Evolutionary conservation across 2,329 filamentous ascomycete species (phyloP), one percentile per base, ranked within the genome.

Genomic region (Arthrobotrys entomopaga): DNA sequence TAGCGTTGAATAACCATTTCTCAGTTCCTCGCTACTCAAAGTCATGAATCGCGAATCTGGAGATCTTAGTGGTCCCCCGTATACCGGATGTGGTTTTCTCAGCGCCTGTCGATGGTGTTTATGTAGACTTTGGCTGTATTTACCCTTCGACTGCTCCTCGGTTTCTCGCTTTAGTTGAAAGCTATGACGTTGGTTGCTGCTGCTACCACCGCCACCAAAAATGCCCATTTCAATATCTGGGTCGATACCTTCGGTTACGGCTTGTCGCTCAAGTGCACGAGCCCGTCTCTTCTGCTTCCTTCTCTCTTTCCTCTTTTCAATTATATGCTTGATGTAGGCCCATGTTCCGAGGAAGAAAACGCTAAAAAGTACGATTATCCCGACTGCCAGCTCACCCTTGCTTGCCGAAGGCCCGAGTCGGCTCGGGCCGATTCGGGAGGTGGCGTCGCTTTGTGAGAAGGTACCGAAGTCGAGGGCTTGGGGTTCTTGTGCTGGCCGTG

Each of bases 341-440:
- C 7, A 61, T 29, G 34, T 38, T 5, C 48, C 54, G 2, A 73
- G 22, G 2, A 24, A 26, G 22, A 20, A 26, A 22, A 66, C 15
- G 26, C 66, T 19, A 19, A 66, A 20, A 13, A 73, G 11, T 11
- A 57, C 49, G 15, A 66, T 16, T 4, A 73, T 63, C 13, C 40
- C 69, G 16, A 49, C 69, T 34, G 42, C 56, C 40, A 66, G 42
- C 20, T 73, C 69, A 10, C 13, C 48, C 29, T 61, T 66, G 42
- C 46, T 42, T 2, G 26, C 61, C 24, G 34, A 46, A 20, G 24
- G 24, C 7, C 24, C 24, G 7, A 26, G 24, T 26, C 24, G 24
- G 24, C 24, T 26, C 24, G 7, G 29, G 16, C 38, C 52, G n/a
- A 19, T 20, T 57, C 22, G 63, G 65, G 40, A 46, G 46, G 11